Evolutionary conservation across 345 rosid genomes (phyloP), one percentile per base, ranked within the genome.

Genomic region (Ceriops decandra): DNA sequence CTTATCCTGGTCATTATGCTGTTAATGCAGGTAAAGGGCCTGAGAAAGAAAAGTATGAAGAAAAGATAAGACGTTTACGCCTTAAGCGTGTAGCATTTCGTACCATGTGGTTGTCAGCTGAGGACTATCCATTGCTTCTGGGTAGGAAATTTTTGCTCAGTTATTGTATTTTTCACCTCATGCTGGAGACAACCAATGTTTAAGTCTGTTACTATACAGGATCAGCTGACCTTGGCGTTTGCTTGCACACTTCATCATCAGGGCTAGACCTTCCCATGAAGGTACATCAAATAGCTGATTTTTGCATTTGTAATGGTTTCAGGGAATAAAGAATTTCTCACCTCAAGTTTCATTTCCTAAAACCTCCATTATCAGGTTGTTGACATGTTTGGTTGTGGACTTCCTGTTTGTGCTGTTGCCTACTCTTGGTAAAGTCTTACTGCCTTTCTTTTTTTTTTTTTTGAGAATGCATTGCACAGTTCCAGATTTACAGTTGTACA

Each of bases 241-340:
- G 99, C 79, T 82, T 95, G 78, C 98, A 95, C 72, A 91, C 99
- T 76, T 95, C 99, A 56, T 95, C 99, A 21, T 91, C 99, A 5
- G 98, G 96, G 52, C 70, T 95, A 79, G 99, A 91, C 84, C 98
- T 95, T 54, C 99, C 96, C 63, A 91, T 95, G 99, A 95, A 95
- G 88, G 99, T 85, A 52, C 24, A 56, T 8, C 16, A 27, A 62
- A 46, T 5, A 46, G 61, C 30, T 24, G 21, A 64, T 27, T 47
- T 36, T 27, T n/a, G 61, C 47, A 8, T 17, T 63, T 46, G 17
- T 24, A 27, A 38, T 32, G 51, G 19, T 13, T 21, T 59, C 19
- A 20, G 22, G n/a, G n/a, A 52, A 21, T 21, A 22, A 47, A 58
- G 24, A 57, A 36, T 36, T 27, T 54, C 62, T 67, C 59, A 47